phyloP scores from a whole-genome alignment of 352 stramenopile genomes.

The Detonula confervacea region DNA sequence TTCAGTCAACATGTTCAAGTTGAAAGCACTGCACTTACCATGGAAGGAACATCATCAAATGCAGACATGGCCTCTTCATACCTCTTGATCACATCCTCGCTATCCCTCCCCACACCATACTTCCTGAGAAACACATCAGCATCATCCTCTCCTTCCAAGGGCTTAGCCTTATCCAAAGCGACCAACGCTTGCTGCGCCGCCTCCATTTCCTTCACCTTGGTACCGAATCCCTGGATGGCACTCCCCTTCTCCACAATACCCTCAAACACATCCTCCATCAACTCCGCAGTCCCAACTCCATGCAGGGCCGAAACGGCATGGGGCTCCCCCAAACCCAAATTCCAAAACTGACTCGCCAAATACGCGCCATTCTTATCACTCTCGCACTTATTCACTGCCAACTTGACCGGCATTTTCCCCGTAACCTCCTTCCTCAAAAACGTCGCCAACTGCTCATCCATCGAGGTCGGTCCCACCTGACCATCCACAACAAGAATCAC shows the following conservation, averaged over 20 bases:
- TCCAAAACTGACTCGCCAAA: conserved; percentile 87
- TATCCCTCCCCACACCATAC: conserved; percentile 69
- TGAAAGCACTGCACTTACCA: no score
- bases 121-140: conserved; percentile 70
- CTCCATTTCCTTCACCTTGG: conserved; percentile 73
- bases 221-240: conserved; percentile 77
- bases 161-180: conserved; percentile 58
- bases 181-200: conserved; percentile 59
- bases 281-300: conserved; percentile 82
- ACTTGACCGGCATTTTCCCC: conserved; percentile 81
- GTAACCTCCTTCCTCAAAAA: conserved; percentile 85
- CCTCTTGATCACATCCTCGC: conserved; percentile 56
- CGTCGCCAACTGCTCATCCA: conserved; percentile 86
- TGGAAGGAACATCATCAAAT: conserved; percentile 78
- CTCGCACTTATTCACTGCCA: conserved; percentile 91
- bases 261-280: conserved; percentile 86
- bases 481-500: conserved; percentile 89
- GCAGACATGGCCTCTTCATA: conserved; percentile 75
- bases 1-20: no score
- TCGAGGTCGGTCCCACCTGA: conserved; percentile 74
- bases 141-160: conserved; percentile 77
- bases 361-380: conserved; percentile 75
- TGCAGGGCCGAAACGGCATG: conserved; percentile 86
- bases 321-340: conserved; percentile 87
- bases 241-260: conserved; percentile 76